Conservation (phyloP, 2,329 filamentous ascomycete species). For the Colletotrichum destructivum region DNA sequence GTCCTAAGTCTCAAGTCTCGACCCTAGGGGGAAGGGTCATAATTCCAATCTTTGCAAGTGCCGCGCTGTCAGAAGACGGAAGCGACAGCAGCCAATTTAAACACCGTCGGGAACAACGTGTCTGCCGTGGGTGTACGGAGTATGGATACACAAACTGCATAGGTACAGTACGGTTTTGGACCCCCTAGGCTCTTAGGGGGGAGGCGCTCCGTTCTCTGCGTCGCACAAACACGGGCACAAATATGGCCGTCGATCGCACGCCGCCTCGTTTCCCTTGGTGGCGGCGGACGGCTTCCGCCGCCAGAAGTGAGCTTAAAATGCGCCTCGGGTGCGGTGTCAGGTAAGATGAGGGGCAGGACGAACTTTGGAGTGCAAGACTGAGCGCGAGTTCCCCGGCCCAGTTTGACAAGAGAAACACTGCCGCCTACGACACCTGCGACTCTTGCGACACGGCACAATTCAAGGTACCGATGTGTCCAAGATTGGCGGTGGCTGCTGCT, state of each 20-base stretch:
- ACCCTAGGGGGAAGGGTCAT: background rate
- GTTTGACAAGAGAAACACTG: background rate
- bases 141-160: too few relatives aligned
- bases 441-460: slow-evolving; percentile 29
- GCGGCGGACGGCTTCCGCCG: slow-evolving; percentile 15
- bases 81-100: slow-evolving; percentile 20
- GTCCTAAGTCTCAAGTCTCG: background rate
- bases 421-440: background rate
- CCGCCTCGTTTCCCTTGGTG: slow-evolving; percentile 9
- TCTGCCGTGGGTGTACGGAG: too few relatives aligned
- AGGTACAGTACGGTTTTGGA: too few relatives aligned
- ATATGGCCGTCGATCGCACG: background rate
- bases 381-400: too few relatives aligned
- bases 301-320: slow-evolving; percentile 9
- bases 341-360: background rate
- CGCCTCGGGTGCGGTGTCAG: background rate
- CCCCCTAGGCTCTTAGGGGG: too few relatives aligned
- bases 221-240: too few relatives aligned
- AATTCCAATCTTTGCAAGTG: slow-evolving; percentile 16
- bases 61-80: slow-evolving; percentile 27
- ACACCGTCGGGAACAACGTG: too few relatives aligned
- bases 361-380: background rate
- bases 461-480: slow-evolving; percentile 22
- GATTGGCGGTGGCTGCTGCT: slow-evolving; percentile 28
- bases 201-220: too few relatives aligned